A percentile compares a stretch with the other conserved stretches of the same genome.
Conservation (phyloP, 2,329 filamentous ascomycete genomes). For the Phialophora expanda region DNA sequence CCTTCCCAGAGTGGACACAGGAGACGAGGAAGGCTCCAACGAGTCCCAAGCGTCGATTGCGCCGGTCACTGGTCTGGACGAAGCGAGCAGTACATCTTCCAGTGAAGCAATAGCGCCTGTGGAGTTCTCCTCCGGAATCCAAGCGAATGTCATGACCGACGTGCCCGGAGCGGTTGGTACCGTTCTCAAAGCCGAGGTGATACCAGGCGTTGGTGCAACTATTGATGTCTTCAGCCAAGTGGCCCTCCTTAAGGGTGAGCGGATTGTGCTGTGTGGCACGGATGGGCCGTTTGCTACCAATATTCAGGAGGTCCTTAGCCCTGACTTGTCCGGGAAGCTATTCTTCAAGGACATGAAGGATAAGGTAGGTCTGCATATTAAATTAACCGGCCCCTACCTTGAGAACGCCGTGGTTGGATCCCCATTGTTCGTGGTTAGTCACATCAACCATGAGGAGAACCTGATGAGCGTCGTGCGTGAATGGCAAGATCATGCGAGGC, state of each 20-base stretch:
- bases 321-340: too few species aligned
- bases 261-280: background rate
- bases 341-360: too few species aligned
- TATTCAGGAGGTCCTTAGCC: background rate
- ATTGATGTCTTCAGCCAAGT: background rate
- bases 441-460: background rate
- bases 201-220: background rate
- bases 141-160: background rate
- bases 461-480: background rate
- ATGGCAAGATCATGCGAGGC: background rate
- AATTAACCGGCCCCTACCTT: background rate
- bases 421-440: background rate
- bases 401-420: background rate
- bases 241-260: background rate
- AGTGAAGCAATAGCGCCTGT: background rate
- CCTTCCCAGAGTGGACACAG: conserved; percentile 20
- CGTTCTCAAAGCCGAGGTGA: background rate
- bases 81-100: conserved; percentile 5
- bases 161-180: background rate
- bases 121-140: background rate
- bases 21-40: conserved; percentile 15
- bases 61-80: background rate
- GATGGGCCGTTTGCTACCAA: background rate
- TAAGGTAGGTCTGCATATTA: too few species aligned
- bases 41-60: background rate